Evolutionary conservation across 306 rosid genomes (phyloP).

Genomic region (Vigna reflexopilosa): DNA sequence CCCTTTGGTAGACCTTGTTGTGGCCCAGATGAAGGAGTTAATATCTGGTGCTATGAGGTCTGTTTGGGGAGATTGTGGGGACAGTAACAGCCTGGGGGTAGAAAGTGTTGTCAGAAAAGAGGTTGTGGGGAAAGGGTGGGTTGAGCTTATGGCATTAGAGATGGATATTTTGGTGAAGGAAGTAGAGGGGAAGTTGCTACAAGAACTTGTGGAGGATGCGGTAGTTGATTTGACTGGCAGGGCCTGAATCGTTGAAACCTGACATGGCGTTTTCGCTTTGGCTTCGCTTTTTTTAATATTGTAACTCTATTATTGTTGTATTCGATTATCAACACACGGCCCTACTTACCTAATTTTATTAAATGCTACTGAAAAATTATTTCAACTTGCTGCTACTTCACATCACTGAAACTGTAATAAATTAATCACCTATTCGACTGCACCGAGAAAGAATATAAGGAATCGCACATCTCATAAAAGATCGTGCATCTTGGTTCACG

Average conservation of each 20-base stretch:
- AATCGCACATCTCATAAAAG: slow-evolving; percentile 8
- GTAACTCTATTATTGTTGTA: slow-evolving; percentile 65
- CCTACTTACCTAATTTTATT: slow-evolving; percentile 54
- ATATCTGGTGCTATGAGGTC: slow-evolving; percentile 58
- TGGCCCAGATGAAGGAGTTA: slow-evolving; percentile 78
- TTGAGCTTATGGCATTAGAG: slow-evolving; percentile 67
- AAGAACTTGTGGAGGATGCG: slow-evolving; percentile 88
- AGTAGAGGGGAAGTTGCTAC: slow-evolving; percentile 80
- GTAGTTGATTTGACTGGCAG: slow-evolving; percentile 76
- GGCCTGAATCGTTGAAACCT: slow-evolving; percentile 48
- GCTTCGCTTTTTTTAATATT: slow-evolving; percentile 41
- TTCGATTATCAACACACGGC: slow-evolving; percentile 56
- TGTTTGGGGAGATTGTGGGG: slow-evolving; percentile 62
- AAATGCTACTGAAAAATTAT: slow-evolving; percentile 43
- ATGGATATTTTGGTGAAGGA: slow-evolving; percentile 73
- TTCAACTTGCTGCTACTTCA: slow-evolving; percentile 34
- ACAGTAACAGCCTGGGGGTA: slow-evolving; percentile 74
- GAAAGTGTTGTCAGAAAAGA: slow-evolving; percentile 82
- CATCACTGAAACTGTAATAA: slow-evolving; percentile 31
- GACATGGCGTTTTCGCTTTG: slow-evolving; percentile 40
- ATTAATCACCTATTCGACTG: slow-evolving; percentile 18
- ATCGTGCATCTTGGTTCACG: slow-evolving; percentile 6
- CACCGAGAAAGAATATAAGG: slow-evolving; percentile 3
- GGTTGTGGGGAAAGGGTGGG: slow-evolving; percentile 87
- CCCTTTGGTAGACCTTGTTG: slow-evolving; percentile 63